A percentile compares a stretch with the other conserved stretches of the same genome.
Evolutionary conservation across 768 basidiomycete species (phyloP).

Genomic region (Gloeostereum incarnatum): DNA sequence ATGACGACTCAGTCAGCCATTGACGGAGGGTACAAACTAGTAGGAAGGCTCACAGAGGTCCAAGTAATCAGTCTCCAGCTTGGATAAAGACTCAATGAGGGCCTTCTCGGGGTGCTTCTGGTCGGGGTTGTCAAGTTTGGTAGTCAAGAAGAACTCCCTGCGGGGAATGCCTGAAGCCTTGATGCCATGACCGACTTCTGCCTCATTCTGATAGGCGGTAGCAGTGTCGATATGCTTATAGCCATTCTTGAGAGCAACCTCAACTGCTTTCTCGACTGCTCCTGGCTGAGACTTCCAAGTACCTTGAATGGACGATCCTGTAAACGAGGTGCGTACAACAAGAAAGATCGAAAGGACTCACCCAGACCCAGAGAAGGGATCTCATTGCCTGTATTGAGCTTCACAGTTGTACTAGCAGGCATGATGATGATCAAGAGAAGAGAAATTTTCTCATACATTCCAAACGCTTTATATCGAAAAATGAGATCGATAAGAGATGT

Average conservation of each 20-base stretch:
- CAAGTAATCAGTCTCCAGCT: constrained; percentile 66
- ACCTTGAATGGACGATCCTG: constrained; percentile 25
- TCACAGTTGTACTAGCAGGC: constrained; percentile 40
- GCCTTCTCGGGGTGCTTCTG: constrained; percentile 51
- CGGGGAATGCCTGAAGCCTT: constrained; percentile 66
- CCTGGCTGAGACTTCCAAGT: constrained; percentile 74
- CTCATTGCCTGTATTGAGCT: constrained; percentile 67
- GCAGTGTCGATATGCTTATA: constrained; percentile 73
- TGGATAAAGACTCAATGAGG: constrained; percentile 58
- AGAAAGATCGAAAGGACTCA: constrained; percentile 13
- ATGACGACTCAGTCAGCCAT: background rate
- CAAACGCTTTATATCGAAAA: too few relatives aligned
- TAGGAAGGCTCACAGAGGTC: constrained; percentile 54
- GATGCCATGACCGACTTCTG: constrained; percentile 77
- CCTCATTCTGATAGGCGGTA: constrained; percentile 63
- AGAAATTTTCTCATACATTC: too few relatives aligned
- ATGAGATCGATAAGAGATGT: too few relatives aligned
- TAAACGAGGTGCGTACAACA: background rate
- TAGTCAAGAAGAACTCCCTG: constrained; percentile 71
- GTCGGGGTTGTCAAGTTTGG: constrained; percentile 57
- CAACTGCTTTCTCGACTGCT: constrained; percentile 65
- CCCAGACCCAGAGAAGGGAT: constrained; percentile 74
- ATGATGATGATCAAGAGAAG: constrained; percentile 35
- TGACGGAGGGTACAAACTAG: background rate
- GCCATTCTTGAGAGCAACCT: constrained; percentile 61